Percentiles rank a stretch among this genome's conserved stretches.
phyloP scores from a whole-genome alignment of 345 rosid genomes.

The Firmiana major region DNA sequence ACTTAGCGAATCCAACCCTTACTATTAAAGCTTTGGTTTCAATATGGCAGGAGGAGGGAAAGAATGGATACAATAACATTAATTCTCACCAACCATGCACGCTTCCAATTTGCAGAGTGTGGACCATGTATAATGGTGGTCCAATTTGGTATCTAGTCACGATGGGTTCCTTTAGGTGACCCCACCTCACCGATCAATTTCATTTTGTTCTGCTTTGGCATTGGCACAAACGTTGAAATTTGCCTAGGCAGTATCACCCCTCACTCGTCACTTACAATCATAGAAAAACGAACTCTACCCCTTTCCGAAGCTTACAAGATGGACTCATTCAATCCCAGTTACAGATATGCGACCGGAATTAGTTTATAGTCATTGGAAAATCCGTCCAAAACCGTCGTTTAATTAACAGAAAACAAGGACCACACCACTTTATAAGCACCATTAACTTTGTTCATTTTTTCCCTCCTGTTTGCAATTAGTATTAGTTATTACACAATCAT shows the following conservation, averaged over 20 bases:
- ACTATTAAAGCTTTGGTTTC: background rate
- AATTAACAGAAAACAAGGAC: background rate
- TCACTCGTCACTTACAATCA: background rate
- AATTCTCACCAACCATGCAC: constrained; percentile 3
- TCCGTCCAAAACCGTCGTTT: constrained; percentile 23
- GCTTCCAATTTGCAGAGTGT: background rate
- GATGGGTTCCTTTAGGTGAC: background rate
- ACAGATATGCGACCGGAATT: too few species aligned
- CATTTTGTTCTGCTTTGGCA: background rate
- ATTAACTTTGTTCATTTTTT: background rate
- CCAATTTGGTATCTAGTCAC: background rate
- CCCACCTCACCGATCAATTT: background rate
- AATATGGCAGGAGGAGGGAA: background rate
- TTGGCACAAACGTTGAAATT: background rate
- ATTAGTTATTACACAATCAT: background rate
- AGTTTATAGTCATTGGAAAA: constrained; percentile 3
- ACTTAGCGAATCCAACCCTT: too few species aligned
- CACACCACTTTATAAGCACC: background rate
- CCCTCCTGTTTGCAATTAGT: background rate
- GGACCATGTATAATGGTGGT: background rate
- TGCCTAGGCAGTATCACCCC: background rate
- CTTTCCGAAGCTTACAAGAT: background rate
- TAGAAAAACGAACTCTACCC: background rate
- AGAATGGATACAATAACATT: background rate
- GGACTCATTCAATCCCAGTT: background rate